Percentiles rank a stretch among this genome's conserved stretches.
Conservation (phyloP, 805 yeast species). For the Metschnikowia gelsemii region DNA sequence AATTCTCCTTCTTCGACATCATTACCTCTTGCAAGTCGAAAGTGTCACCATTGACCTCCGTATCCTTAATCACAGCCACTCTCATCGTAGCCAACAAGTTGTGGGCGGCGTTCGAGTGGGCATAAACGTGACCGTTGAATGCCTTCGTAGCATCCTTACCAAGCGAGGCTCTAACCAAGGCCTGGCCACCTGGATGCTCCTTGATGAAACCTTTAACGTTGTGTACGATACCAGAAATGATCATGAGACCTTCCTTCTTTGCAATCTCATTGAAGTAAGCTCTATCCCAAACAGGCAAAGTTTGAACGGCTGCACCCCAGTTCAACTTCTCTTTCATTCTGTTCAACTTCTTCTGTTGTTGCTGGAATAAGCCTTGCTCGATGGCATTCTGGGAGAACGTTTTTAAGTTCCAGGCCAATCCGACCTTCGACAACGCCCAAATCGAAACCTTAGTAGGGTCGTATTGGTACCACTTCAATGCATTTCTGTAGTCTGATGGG, state of each 20-base stretch:
- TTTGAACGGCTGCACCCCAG: conserved; percentile 72
- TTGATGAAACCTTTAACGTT: conserved; percentile 65
- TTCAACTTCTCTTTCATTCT: conserved; percentile 57
- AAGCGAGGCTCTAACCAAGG: conserved; percentile 63
- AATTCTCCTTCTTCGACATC: conserved; percentile 37
- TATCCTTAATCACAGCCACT: conserved; percentile 73
- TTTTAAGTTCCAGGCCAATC: conserved; percentile 70
- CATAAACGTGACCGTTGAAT: conserved; percentile 82
- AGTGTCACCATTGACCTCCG: conserved; percentile 56
- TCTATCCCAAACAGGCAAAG: conserved; percentile 74
- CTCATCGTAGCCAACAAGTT: conserved; percentile 79
- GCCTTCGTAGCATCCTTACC: conserved; percentile 85
- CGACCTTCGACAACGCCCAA: conserved; percentile 58
- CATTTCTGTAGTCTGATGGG: conserved; percentile 87
- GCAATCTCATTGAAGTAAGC: conserved; percentile 54
- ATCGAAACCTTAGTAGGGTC: conserved; percentile 77
- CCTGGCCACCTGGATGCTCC: conserved; percentile 85
- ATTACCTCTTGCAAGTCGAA: conserved; percentile 50
- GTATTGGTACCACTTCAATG: conserved; percentile 82
- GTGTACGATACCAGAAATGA: conserved; percentile 78
- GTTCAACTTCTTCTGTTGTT: conserved; percentile 77
- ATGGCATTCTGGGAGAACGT: conserved; percentile 78
- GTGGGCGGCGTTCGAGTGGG: conserved; percentile 84
- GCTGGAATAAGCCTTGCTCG: conserved; percentile 79
- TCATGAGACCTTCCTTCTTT: conserved; percentile 57